phyloP scores from a whole-genome alignment of 129 eudicot species.

The Lactuca sativa region DNA sequence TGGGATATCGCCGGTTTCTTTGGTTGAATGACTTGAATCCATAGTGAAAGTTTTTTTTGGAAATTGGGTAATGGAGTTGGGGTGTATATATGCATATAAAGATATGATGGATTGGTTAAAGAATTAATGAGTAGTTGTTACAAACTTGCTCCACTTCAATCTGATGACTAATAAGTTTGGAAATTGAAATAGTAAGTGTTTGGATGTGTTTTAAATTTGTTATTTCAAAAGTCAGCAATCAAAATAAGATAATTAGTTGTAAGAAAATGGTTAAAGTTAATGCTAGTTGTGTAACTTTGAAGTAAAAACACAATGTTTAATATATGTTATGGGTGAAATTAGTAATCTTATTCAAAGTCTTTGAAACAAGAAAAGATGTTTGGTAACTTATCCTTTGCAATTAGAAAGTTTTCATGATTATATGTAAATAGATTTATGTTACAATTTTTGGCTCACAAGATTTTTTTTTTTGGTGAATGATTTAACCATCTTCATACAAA shows the following conservation, averaged over 20 bases:
- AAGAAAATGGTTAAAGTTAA: background rate
- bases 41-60: slow-evolving; percentile 21
- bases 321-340: too few relatives aligned
- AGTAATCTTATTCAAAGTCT: too few relatives aligned
- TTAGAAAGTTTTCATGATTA: background rate
- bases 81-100: slow-evolving; percentile 22
- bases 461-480: background rate
- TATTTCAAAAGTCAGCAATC: background rate
- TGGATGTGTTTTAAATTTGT: background rate
- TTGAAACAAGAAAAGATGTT: too few relatives aligned
- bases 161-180: slow-evolving; percentile 4
- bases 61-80: slow-evolving; percentile 13
- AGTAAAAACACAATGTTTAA: too few relatives aligned
- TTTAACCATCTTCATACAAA: background rate
- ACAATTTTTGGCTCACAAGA: background rate
- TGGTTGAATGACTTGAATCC: slow-evolving; percentile 44
- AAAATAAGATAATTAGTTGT: slow-evolving; percentile 5
- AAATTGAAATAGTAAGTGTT: background rate
- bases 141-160: slow-evolving; percentile 59
- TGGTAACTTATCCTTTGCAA: too few relatives aligned
- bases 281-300: background rate
- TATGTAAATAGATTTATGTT: background rate
- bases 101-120: slow-evolving; percentile 46
- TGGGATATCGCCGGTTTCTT: slow-evolving; percentile 44
- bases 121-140: slow-evolving; percentile 48